Conservation (phyloP, 1,139 yeast genomes). For the Pichia sp. region DNA sequence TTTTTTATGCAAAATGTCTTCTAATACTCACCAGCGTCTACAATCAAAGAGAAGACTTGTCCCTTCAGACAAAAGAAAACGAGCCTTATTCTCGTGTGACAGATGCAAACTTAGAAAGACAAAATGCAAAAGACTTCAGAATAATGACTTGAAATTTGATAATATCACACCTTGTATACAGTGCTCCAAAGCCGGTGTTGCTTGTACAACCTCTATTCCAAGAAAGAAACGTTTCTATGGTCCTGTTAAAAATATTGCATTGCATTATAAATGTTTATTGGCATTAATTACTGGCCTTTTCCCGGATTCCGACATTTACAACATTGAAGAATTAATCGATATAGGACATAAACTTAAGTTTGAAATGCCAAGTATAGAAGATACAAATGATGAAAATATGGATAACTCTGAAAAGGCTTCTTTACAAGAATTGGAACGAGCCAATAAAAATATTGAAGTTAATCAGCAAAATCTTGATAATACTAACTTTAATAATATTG, state of each 20-base stretch:
- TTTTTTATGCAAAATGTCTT: background rate
- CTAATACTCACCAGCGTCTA: slow-evolving; percentile 1
- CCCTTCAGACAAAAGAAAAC: slow-evolving; percentile 32
- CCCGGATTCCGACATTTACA: slow-evolving; percentile 38
- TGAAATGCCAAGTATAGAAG: slow-evolving; percentile 32
- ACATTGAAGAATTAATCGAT: slow-evolving; percentile 32
- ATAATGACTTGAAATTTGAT: slow-evolving; percentile 30
- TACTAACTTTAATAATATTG: background rate
- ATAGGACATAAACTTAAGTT: slow-evolving; percentile 33
- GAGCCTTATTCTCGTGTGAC: slow-evolving; percentile 41
- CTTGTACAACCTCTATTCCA: slow-evolving; percentile 37
- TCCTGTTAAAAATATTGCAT: slow-evolving; percentile 34
- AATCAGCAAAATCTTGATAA: background rate
- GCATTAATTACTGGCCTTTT: slow-evolving; percentile 34
- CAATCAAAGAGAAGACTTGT: slow-evolving; percentile 30
- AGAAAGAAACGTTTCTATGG: slow-evolving; percentile 35
- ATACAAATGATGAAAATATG: slow-evolving; percentile 14
- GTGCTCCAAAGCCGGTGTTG: slow-evolving; percentile 33
- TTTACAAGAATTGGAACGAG: background rate
- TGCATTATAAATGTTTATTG: slow-evolving; percentile 36
- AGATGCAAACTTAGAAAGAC: slow-evolving; percentile 39
- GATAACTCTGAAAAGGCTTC: slow-evolving; percentile 12
- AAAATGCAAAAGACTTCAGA: slow-evolving; percentile 34
- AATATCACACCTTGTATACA: slow-evolving; percentile 34
- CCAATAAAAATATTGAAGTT: background rate